These are phyloP conservation scores for Larix sibirica DNA, from an alignment of 83 land plant species.

Conservation along the genomic window DNA sequence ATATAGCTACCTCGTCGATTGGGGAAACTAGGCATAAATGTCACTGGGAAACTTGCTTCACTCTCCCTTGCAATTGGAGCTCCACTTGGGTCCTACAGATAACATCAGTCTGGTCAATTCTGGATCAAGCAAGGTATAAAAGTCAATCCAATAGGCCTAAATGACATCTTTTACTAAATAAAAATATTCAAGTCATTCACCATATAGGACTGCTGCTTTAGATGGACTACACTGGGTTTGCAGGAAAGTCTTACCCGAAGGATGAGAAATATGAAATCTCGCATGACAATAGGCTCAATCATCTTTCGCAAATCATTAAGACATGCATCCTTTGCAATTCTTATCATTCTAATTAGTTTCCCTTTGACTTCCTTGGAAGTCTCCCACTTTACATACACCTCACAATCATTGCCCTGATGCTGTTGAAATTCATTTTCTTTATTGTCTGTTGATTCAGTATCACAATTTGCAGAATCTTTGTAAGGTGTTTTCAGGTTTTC, in stretches of 20 bases:
- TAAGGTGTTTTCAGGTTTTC: background rate
- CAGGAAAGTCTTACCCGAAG: slow-evolving; percentile 31
- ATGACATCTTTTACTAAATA: too few species aligned
- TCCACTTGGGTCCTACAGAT: slow-evolving; percentile 46
- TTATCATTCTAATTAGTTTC: slow-evolving; percentile 33
- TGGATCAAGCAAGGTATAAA: too few species aligned
- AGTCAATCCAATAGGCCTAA: too few species aligned
- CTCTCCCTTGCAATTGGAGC: slow-evolving; percentile 44
- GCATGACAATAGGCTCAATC: slow-evolving; percentile 32
- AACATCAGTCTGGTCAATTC: background rate
- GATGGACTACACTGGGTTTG: background rate
- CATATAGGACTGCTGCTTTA: too few species aligned
- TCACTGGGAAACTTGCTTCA: slow-evolving; percentile 27
- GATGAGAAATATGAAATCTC: slow-evolving; percentile 44
- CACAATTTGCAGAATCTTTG: background rate
- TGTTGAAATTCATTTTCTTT: background rate
- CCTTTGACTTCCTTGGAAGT: slow-evolving; percentile 43
- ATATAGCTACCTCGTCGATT: slow-evolving; percentile 20
- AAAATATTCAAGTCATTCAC: too few species aligned
- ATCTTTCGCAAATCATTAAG: slow-evolving; percentile 46
- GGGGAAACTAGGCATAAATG: slow-evolving; percentile 38
- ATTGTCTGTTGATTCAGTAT: too few species aligned
- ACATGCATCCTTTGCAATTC: slow-evolving; percentile 31
- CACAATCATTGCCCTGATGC: background rate
- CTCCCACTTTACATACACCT: slow-evolving; percentile 66